Evolutionary conservation across 257 asterid species (phyloP), one percentile per base, ranked within the genome.

Genomic region (Nicotiana obtusifolia): DNA sequence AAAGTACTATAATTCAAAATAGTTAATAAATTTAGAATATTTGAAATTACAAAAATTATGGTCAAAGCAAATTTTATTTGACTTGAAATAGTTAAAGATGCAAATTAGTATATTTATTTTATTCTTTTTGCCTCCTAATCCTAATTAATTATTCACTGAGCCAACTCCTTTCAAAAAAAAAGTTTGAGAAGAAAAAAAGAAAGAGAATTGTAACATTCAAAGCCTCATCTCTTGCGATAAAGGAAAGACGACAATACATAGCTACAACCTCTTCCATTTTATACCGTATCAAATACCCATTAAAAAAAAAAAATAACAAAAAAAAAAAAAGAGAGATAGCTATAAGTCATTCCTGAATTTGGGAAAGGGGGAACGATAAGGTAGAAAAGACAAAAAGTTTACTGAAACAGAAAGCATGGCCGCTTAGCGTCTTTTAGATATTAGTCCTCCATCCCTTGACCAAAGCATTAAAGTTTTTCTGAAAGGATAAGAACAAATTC

Each of bases 401-500:
- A 79, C 81, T 71, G 83, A 85, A 86, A 80, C 54, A 78, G 85
- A 82, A 86, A 84, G 88, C 81, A 81, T 82, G 87, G 88, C 22
- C 11, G 60, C 78, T 11, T 47, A 44, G 8, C 28, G 26, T 57
- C 2, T 62, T 4, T 24, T 68, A 73, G 61, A 73, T 73, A 47
- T 73, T 73, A 73, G 41, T 47, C 8, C 37, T 71, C 78, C 78
- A 47, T 22, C 10, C 33, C 61, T 44, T 69, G n/a, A 71, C 41
- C 26, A 66, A 65, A 4, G 84, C 64, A 57, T 76, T 65, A 79
- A 57, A 19, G 11, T 47, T 82, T 47, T 82, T 81, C 68, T 52
- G 82, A 56, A 26, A 83, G 83, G 91, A 88, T 87, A 85, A 83
- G 86, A 88, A 87, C 91, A 87, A 83, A 84, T 81, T 83, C 69